phyloP scores from a whole-genome alignment of 2,329 filamentous ascomycete genomes.

The Nothopassalora personata region DNA sequence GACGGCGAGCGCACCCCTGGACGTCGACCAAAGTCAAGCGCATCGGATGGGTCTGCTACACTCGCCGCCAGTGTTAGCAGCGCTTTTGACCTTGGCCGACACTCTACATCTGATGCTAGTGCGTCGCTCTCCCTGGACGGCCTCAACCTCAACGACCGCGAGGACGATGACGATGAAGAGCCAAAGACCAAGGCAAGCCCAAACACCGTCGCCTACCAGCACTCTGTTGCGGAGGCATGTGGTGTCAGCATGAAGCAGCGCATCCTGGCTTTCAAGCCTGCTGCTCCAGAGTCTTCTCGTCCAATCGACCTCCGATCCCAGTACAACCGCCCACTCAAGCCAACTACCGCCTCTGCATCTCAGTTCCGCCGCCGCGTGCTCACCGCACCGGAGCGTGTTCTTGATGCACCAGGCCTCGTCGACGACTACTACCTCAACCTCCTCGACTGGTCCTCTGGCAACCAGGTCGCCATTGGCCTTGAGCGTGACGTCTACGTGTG shows the following conservation, averaged over 20 bases:
- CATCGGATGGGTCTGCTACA: conserved; percentile 65
- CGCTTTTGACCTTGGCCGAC: conserved; percentile 58
- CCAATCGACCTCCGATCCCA: conserved; percentile 95
- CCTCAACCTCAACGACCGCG: conserved; percentile 66
- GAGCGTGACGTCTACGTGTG: conserved; percentile 97
- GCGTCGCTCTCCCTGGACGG: conserved; percentile 69
- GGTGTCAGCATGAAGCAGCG: conserved; percentile 90
- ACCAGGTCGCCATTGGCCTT: conserved; percentile 95
- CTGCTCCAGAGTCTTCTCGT: conserved; percentile 95
- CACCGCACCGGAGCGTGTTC: conserved; percentile 89
- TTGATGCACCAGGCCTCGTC: conserved; percentile 90
- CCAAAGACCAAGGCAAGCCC: conserved; percentile 70
- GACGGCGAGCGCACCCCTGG: conserved; percentile 62
- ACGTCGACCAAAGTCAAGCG: conserved; percentile 63
- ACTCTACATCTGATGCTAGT: conserved; percentile 51
- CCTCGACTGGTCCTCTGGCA: conserved; percentile 94
- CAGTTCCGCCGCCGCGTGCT: conserved; percentile 89
- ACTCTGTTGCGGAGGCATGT: conserved; percentile 82
- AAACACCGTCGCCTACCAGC: conserved; percentile 85
- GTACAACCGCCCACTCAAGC: conserved; percentile 93
- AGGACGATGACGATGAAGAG: conserved; percentile 59
- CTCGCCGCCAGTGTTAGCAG: conserved; percentile 65
- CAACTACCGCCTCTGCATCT: conserved; percentile 65
- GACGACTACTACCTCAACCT: conserved; percentile 99
- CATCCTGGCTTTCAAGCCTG: conserved; percentile 97